Percentiles rank a stretch among this genome's conserved stretches.
Conservation (phyloP, 352 stramenopile genomes). For the Globisporangium irregulare region DNA sequence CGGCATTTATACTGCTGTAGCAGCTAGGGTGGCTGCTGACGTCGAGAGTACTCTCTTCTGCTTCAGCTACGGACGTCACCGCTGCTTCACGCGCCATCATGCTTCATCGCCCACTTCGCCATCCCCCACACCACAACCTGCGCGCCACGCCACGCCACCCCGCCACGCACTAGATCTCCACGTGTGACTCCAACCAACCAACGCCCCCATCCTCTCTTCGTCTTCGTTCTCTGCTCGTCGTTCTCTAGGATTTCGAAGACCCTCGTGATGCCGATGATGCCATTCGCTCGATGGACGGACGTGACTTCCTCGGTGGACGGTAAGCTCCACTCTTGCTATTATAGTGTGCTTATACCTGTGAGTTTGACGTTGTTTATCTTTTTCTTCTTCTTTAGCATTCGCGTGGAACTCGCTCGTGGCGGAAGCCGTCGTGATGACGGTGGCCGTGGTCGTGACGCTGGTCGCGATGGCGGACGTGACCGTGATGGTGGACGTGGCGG, state of each 20-base stretch:
- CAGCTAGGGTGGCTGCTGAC: not conserved
- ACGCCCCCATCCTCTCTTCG: conserved; percentile 38
- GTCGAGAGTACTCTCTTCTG: not conserved
- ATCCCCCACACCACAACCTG: conserved; percentile 4
- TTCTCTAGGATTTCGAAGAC: conserved; percentile 88
- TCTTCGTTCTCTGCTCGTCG: conserved; percentile 41
- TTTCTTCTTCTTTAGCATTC: conserved; percentile 40
- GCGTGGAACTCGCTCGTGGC: conserved; percentile 77
- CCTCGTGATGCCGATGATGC: conserved; percentile 83
- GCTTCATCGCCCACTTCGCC: conserved; percentile 26
- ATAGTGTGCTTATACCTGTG: not conserved
- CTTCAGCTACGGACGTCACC: conserved; percentile 1
- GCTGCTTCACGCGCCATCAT: not conserved
- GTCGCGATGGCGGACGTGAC: conserved; percentile 29
- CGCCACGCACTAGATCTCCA: conserved; percentile 25
- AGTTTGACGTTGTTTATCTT: conserved; percentile 3
- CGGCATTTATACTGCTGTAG: not conserved
- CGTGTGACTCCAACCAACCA: conserved; percentile 37
- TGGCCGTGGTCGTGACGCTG: conserved; percentile 36
- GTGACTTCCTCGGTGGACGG: conserved; percentile 83
- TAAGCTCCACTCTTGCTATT: conserved; percentile 21
- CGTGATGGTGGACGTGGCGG: conserved; percentile 29
- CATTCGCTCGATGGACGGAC: conserved; percentile 84
- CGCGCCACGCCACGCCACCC: conserved; percentile 3
- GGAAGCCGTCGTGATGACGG: conserved; percentile 59